Percentiles rank a stretch among this genome's conserved stretches.
phyloP scores from a whole-genome alignment of 371 early-diverging fungal genomes.

The Rhizomucor miehei region DNA sequence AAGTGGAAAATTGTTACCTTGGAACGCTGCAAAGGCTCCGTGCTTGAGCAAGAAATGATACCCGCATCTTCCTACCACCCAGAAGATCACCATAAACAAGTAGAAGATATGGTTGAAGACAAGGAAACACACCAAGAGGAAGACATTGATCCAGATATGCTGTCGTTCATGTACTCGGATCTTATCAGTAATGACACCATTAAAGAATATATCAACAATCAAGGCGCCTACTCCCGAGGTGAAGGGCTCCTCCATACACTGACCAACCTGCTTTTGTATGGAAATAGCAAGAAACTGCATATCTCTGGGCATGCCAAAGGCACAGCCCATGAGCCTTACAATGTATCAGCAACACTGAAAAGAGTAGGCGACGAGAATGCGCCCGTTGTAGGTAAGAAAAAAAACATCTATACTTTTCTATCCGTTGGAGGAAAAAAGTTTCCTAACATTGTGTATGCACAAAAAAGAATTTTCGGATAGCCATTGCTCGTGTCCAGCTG shows the following conservation, averaged over 20 bases:
- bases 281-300: constrained; percentile 4
- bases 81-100: too few species aligned
- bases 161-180: constrained; percentile 3
- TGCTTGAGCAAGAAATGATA: too few species aligned
- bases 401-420: not conserved
- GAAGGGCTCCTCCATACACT: constrained; percentile 11
- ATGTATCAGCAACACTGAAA: not conserved
- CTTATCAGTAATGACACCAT: constrained; percentile 1
- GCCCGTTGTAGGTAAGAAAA: too few species aligned
- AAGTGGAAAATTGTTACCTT: not conserved
- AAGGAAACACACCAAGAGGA: not conserved
- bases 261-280: constrained; percentile 1
- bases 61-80: not conserved
- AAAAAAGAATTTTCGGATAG: constrained; percentile 6
- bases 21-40: too few species aligned
- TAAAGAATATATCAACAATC: constrained; percentile 11
- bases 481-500: constrained; percentile 20
- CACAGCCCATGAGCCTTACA: constrained; percentile 10
- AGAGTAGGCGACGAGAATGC: not conserved
- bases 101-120: not conserved
- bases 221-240: constrained; percentile 12
- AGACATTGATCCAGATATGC: not conserved
- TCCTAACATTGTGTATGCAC: not conserved
- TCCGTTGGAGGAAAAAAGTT: not conserved
- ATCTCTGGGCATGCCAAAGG: constrained; percentile 11